Base-by-base conservation (phyloP, 352 stramenopile genomes). In the Globisporangium abappressorium region DNA sequence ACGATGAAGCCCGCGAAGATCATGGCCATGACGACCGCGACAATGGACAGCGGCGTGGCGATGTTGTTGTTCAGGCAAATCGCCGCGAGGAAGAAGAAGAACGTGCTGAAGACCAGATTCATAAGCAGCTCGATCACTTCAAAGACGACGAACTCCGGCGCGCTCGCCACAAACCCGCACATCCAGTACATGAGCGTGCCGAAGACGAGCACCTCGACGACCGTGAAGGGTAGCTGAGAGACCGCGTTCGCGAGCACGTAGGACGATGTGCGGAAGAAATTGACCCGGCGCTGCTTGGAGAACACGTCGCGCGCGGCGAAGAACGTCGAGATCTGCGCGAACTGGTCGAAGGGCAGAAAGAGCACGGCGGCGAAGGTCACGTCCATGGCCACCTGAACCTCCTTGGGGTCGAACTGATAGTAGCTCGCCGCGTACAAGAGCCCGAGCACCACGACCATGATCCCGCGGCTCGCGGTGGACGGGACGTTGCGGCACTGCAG, bases 401-500 rank as follows among this genome's bases (percentile, higher is more conserved):
- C 15, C 41, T 15, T 41, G 2, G 62, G 36, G 22, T 70, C 33
- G 18, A 70, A 69, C 12, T 65, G 28, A 46, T 70, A 69, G 47
- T 57, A 73, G 18, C 24, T 28, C 24, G 49, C 66, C 18, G 58
- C n/a, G 47, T 73, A 58, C 18, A 74, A 26, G 3, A 73, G 11
- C 14, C 65, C 65, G 34, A 69, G 54, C 30, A 74, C 18, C 12
- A 65, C 2, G 26, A 73, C 38, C 41, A 64, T 73, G 5, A 68
- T 28, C 5, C n/a, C 30, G 3, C 63, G 58, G 33, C 65, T 58
- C 4, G 38, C 28, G 12, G 73, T 24, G 36, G 73, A 73, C 12
- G 41, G 20, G 5, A n/a, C 34, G 34, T 84, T 65, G 8, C 69
- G 65, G 5, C 61, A 49, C 68, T 75, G 83, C 0, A 95, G 62